Evolutionary conservation across 2,329 filamentous ascomycete genomes (phyloP), one percentile per base, ranked within the genome.

Genomic region (Fusarium cicatricum): DNA sequence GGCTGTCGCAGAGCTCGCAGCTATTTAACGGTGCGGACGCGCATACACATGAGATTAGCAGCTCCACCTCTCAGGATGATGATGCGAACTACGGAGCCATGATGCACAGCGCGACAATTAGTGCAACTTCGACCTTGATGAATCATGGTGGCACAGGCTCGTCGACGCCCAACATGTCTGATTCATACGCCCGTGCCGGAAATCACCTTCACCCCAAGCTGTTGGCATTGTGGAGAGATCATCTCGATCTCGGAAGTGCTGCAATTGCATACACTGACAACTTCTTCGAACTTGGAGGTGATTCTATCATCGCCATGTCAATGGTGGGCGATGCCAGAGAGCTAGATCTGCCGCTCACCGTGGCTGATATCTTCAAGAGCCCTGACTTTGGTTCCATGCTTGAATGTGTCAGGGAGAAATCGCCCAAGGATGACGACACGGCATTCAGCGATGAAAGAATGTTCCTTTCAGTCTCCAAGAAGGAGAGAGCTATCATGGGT

Each of bases 271-370:
- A 45, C 9, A 44, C 48, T 4, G 45, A 51, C 21, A 66, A 50
- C 34, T 66, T 66, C 33, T 66, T 66, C 3, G 62, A 64, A 14
- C 37, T 40, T 0, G 63, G 63, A 0, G 63, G 63, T 34, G 63
- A 66, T 16, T 66, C 63, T 0, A 66, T 66, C 11, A 49, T 66
- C n/a, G 63, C 63, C 28, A 66, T 66, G 63, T 43, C 59, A 1
- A 66, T 66, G 59, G 63, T 56, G 0, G 48, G 63, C 16, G 52
- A 47, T 11, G 63, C 63, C 3, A 55, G 52, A 21, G 60, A 59
- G 3, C 16, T 47, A 2, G 42, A 61, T 10, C 12, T 66, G 5
- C 31, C 56, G 1, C 62, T 66, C 11, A 62, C 50, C 1, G 63
- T 66, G 7, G 59, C 63, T 1, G 62, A 66, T n/a, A 55, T 66